These are phyloP conservation scores for Coemansia sp. DNA, from an alignment of 192 early-diverging fungal species.

Conservation along the genomic window DNA sequence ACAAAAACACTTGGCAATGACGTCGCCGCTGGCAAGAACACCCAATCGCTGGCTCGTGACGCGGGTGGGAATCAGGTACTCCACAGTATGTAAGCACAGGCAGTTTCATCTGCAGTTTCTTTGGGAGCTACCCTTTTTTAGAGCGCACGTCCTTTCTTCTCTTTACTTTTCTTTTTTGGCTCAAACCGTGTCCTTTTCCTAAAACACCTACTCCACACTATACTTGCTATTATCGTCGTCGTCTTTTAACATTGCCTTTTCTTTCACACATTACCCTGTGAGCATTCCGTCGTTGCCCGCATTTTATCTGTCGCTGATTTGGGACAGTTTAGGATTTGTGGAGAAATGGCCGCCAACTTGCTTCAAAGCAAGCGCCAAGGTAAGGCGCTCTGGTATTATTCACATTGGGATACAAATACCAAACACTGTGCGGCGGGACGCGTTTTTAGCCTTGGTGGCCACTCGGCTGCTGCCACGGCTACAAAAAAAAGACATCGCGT, in stretches of 20 bases:
- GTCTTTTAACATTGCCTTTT: neutral
- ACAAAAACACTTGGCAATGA: constrained; percentile 4
- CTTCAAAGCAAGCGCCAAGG: constrained; percentile 49
- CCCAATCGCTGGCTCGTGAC: neutral
- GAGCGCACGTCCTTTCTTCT: neutral
- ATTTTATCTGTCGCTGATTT: constrained; percentile 1
- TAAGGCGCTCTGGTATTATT: constrained; percentile 1
- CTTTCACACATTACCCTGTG: neutral
- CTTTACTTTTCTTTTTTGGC: neutral
- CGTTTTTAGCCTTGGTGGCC: neutral
- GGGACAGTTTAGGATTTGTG: neutral
- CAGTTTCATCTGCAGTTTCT: no score
- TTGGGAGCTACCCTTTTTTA: neutral
- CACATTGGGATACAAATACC: neutral
- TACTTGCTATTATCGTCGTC: neutral
- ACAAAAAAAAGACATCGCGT: neutral
- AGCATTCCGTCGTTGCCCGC: neutral
- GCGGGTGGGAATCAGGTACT: neutral
- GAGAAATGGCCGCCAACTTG: constrained; percentile 39
- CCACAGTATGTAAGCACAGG: no score
- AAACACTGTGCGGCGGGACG: neutral
- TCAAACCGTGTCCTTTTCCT: constrained; percentile 7
- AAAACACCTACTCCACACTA: neutral
- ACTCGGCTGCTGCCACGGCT: neutral
- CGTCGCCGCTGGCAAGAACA: neutral